phyloP scores from a whole-genome alignment of 2,329 filamentous ascomycete species.

The Monosporascus ibericus region DNA sequence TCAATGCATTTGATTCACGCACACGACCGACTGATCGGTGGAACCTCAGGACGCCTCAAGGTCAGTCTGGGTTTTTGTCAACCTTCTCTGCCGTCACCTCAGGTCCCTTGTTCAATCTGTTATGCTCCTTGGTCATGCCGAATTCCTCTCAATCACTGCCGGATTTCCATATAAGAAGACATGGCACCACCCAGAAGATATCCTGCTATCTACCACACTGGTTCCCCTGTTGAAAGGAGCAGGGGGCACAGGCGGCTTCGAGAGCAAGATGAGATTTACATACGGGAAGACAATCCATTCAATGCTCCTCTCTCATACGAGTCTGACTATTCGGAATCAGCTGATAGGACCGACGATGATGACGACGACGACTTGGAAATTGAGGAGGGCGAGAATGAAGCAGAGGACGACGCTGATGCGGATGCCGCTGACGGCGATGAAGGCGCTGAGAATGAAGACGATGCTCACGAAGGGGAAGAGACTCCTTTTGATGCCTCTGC shows the following conservation, averaged over 20 bases:
- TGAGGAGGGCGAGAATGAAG: constrained; percentile 25
- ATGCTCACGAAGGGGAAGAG: constrained; percentile 30
- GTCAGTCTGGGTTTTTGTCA: constrained; percentile 7
- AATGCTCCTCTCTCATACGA: neutral
- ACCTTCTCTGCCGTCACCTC: neutral
- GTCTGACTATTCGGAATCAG: neutral
- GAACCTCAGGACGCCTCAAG: constrained; percentile 17
- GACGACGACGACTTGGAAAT: constrained; percentile 15
- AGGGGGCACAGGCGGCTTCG: neutral
- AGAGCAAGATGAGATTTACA: neutral
- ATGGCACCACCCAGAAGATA: neutral
- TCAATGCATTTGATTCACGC: constrained; percentile 1
- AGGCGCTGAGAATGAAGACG: constrained; percentile 27
- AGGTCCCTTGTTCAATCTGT: neutral
- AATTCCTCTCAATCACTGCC: neutral
- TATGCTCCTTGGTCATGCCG: neutral
- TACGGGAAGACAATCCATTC: neutral
- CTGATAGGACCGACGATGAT: constrained; percentile 8
- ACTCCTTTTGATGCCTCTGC: constrained; percentile 45
- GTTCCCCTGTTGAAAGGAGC: neutral
- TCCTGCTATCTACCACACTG: neutral
- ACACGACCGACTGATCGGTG: constrained; percentile 12
- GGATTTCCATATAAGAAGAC: neutral
- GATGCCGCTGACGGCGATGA: constrained; percentile 23
- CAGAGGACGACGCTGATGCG: constrained; percentile 15